Base-by-base conservation (phyloP, 225 moss, liverwort and hornwort genomes). In the Physcomitrellopsis africana region DNA sequence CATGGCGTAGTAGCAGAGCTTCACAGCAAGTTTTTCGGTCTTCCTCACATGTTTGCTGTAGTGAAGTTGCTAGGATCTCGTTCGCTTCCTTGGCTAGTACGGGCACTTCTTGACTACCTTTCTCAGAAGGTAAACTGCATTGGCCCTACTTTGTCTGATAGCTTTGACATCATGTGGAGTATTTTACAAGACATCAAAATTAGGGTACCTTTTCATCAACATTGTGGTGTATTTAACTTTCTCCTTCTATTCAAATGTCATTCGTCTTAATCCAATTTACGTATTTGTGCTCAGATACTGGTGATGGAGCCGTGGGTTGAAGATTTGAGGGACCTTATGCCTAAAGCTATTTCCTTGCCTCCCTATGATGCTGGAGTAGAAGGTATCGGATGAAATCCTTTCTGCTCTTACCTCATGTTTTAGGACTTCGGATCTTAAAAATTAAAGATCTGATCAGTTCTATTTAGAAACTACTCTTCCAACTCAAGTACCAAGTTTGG, bases 31-130 rank as follows among this genome's bases (percentile, higher is more conserved):
- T 93, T 94, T 55, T 97, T 94, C 69, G 94, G 96, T 51, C 84
- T 97, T 72, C 96, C 96, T 79, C 96, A 97, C 57, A 94, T 97
- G 96, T 84, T 97, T 67, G 88, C 94, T 44, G 82, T 92, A 19
- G 78, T 94, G 72, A 92, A 91, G 80, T 73, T 97, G 80, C 78
- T 97, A 77, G 96, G 96, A 52, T 90, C 96, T 67, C 91, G 94
- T 48, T 94, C 94, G 46, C 85, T 93, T 41, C 96, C 94, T 51
- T 97, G 94, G 96, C 91, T 97, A 63, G 96, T 97, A 32, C 91
- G 96, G 79, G 92, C 91, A 43, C 81, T 94, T 72, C 96, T 97
- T 46, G 96, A 97, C 79, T 86, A 85, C 68, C 86, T 97, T 5
- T 86, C 94, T 24, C 92, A 97, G 69, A 94, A 91, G 96, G 96